phyloP scores from a whole-genome alignment of 495 filamentous ascomycete genomes.

The Venustampulla echinocandica region DNA sequence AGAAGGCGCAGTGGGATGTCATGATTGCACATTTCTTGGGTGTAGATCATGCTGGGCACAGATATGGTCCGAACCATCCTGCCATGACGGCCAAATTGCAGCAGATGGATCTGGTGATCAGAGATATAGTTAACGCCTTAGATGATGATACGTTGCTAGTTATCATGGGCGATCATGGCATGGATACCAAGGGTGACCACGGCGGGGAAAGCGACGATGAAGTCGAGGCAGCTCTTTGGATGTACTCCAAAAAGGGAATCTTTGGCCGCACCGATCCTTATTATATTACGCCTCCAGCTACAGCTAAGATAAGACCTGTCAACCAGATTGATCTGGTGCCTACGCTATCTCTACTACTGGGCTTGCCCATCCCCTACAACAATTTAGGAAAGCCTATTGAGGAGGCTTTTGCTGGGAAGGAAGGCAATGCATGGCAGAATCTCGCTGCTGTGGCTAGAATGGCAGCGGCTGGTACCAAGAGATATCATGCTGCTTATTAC shows the following conservation, averaged over 20 bases:
- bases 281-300: conserved; percentile 54
- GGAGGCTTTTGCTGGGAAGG: conserved; percentile 73
- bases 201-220: conserved; percentile 95
- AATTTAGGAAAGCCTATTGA: conserved; percentile 93
- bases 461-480: conserved; percentile 76
- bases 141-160: conserved; percentile 84
- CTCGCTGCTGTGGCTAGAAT: conserved; percentile 66
- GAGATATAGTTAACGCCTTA: conserved; percentile 57
- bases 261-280: conserved; percentile 70
- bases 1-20: conserved; percentile 73
- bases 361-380: conserved; percentile 91
- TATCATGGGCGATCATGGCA: conserved; percentile 97
- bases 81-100: conserved; percentile 84
- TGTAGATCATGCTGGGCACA: conserved; percentile 94
- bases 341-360: conserved; percentile 76
- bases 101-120: conserved; percentile 82
- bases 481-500: conserved; percentile 64
- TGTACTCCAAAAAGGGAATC: conserved; percentile 80
- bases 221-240: conserved; percentile 90
- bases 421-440: conserved; percentile 61
- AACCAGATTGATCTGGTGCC: conserved; percentile 95
- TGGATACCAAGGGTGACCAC: conserved; percentile 96
- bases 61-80: conserved; percentile 87
- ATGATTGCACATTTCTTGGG: conserved; percentile 89
- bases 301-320: conserved; percentile 71